phyloP scores from a whole-genome alignment of 805 yeast genomes.

The Brettanomyces sp. region DNA sequence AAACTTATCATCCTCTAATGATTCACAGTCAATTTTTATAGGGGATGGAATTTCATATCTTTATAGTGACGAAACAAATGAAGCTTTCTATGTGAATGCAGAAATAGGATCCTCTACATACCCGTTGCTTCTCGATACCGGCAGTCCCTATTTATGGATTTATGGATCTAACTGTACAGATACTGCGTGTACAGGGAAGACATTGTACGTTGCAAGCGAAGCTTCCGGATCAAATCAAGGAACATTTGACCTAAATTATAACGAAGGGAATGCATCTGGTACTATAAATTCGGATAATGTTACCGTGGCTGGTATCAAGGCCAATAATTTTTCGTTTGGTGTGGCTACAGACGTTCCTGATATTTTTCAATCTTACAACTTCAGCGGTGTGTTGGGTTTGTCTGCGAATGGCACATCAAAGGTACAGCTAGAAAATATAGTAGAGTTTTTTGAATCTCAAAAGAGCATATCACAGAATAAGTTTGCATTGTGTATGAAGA shows the following conservation, averaged over 20 bases:
- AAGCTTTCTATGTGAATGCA: conserved; percentile 31
- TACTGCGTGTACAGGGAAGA: conserved; percentile 29
- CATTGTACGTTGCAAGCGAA: conserved; percentile 20
- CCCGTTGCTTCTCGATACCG: conserved; percentile 54
- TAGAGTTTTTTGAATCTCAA: conserved; percentile 28
- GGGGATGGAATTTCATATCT: conserved; percentile 19
- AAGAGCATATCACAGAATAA: conserved; percentile 27
- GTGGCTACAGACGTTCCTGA: conserved; percentile 43
- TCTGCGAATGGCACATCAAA: conserved; percentile 33
- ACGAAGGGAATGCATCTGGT: conserved; percentile 47
- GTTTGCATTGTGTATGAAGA: conserved; percentile 39
- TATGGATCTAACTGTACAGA: conserved; percentile 43
- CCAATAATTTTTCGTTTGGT: conserved; percentile 40
- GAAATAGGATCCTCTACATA: conserved; percentile 30
- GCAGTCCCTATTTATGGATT: conserved; percentile 57
- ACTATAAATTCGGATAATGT: conserved; percentile 30
- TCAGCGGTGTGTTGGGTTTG: conserved; percentile 55
- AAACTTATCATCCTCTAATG: conserved; percentile 3
- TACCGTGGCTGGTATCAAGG: conserved; percentile 26
- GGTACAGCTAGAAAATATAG: conserved; percentile 28
- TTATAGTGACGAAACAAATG: conserved; percentile 16
- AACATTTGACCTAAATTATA: conserved; percentile 41
- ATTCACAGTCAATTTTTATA: conserved; percentile 7
- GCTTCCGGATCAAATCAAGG: conserved; percentile 7
- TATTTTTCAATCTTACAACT: conserved; percentile 40